Conservation (phyloP, 257 asterid genomes). For the Solanum rostratum region DNA sequence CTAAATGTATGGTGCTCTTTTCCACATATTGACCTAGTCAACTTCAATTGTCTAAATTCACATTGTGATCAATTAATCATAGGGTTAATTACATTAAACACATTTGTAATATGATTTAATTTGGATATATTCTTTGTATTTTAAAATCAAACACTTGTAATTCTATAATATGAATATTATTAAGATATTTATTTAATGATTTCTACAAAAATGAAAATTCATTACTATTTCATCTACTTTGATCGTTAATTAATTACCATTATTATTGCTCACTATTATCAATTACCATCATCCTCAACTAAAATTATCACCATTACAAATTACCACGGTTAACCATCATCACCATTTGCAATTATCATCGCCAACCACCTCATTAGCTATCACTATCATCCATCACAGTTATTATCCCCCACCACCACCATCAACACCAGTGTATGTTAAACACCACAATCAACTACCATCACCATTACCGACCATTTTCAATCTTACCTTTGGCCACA, state of each 20-base stretch:
- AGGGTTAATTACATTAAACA: not conserved
- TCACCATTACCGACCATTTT: not conserved
- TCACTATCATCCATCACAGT: not conserved
- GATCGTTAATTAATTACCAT: not conserved
- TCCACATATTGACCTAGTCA: not conserved
- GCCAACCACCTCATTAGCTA: not conserved
- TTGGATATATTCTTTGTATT: not conserved
- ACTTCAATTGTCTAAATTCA: not conserved
- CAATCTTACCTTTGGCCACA: not conserved
- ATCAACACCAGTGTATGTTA: not conserved
- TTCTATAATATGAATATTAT: not conserved
- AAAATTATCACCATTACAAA: not conserved
- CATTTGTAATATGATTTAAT: not conserved
- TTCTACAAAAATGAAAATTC: not conserved
- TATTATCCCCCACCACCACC: not conserved
- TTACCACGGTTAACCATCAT: not conserved
- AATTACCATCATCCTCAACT: not conserved
- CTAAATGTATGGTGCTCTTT: not conserved
- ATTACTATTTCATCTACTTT: not conserved
- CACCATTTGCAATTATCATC: not conserved
- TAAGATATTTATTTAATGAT: not conserved
- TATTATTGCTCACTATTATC: not conserved
- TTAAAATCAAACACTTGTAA: not conserved
- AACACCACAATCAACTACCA: not conserved
- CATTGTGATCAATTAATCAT: not conserved